Evolutionary conservation across 495 filamentous ascomycete species (phyloP).

Genomic region (Aspergillus bridgeri): DNA sequence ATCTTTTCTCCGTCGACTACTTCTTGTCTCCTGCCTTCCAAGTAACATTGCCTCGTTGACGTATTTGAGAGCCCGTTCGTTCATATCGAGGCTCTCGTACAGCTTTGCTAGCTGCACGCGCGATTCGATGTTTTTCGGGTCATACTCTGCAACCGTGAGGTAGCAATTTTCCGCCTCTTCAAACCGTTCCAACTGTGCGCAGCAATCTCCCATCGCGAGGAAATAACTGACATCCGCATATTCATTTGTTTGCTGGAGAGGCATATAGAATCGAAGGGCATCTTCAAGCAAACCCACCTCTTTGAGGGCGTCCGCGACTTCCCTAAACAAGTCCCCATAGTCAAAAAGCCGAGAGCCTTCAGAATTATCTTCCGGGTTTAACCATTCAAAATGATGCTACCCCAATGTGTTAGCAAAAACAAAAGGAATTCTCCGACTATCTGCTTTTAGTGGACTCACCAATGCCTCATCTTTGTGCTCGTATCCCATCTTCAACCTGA

Average conservation of each 20-base stretch:
- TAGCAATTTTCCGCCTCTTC: conserved; percentile 73
- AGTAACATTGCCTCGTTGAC: conserved; percentile 70
- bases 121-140: conserved; percentile 64
- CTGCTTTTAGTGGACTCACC: conserved; percentile 42
- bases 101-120: conserved; percentile 74
- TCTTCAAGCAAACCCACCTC: conserved; percentile 52
- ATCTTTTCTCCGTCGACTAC: conserved; percentile 35
- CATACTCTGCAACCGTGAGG: conserved; percentile 63
- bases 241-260: conserved; percentile 57
- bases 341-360: conserved; percentile 51
- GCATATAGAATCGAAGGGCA: conserved; percentile 71
- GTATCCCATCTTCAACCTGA: conserved; percentile 63
- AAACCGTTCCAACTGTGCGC: conserved; percentile 55
- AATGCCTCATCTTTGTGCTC: conserved; percentile 68
- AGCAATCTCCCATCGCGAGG: conserved; percentile 72
- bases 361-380: conserved; percentile 55
- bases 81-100: conserved; percentile 67
- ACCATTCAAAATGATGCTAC: conserved; percentile 60
- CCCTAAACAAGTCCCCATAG: conserved; percentile 73
- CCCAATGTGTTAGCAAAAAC: conserved; percentile 11
- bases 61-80: conserved; percentile 67
- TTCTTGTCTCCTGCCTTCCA: conserved; percentile 40
- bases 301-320: conserved; percentile 66
- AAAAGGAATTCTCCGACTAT: background rate
- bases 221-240: conserved; percentile 59